Base-by-base conservation (phyloP, 2,329 filamentous ascomycete species). In the Graphilbum fragrans region DNA sequence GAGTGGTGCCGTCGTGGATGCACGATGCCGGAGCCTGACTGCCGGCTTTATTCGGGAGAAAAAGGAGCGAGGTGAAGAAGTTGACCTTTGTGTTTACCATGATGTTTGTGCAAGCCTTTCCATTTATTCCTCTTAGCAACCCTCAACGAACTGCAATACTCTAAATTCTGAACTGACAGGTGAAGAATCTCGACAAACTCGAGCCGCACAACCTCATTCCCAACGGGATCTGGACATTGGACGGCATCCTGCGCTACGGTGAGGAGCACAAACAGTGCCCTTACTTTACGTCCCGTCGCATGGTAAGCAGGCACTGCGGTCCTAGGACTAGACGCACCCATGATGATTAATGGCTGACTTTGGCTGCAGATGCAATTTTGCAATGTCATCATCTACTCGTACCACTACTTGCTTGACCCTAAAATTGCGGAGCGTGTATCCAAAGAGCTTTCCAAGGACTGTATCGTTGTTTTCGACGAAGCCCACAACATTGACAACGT, bases 401-500 rank as follows among this genome's bases (percentile, higher is more conserved):
- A 98, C 57, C 92, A 98, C 61, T 98, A 98, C 56, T 75, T 98
- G 3, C 75, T 98, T 16, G 93, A 98, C 54, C 92, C 92, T 3
- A 98, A 98, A 59, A 98, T 98, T 53, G 92, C 92, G 12, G 92
- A 98, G 57, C 66, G 90, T 8, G 41, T 42, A 32, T 96, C 92
- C 0, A 87, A 83, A 59, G 92, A 98, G 55, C 75, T 98, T 11
- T 95, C 92, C 0, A 95, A 95, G 53, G 93, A 98, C 59, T 95
- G 88, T 58, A 98, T 98, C 40, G 86, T 98, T 18, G 92, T 98
- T 3, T 98, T 98, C 50, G 92, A 98, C 55, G 92, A 98, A 61
- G 92, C 92, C 14, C 92, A 98, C 65, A 98, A 98, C 56, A 98
- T 98, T 52, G 92, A 98, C 70, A 98, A 98, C 57, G 92, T 98